Base-by-base conservation (phyloP, 495 filamentous ascomycete species). In the Penicillium fimorum region DNA sequence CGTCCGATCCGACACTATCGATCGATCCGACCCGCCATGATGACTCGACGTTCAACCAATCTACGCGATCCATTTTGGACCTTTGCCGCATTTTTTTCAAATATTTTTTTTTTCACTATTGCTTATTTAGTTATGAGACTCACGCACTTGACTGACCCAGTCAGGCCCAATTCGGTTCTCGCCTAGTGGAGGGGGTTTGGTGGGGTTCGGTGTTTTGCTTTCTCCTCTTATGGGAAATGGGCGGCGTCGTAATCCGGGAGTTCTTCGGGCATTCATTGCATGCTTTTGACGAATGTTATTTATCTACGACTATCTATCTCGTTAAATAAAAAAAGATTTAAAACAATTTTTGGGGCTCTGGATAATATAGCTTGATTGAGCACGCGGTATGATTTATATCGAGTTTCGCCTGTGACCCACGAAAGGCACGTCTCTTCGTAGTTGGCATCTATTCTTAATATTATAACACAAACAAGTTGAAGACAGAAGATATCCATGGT, bases 91-190 rank as follows among this genome's bases (percentile, higher is more conserved):
- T 29, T 63, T 7, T 29, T 55, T 18, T 38, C 32, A 47, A 38
- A 30, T 30, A 18, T 44, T 56, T 29, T 38, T 35, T 54, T 41
- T 33, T 52, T 58, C 30, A 49, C 50, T 56, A 15, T 58, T 58
- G 25, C 47, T 38, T 62, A 59, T 66, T 57, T 59, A 64, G 58
- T 65, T 48, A 48, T 49, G 33, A 43, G 24, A 58, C 47, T 47
- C 47, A 49, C 55, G 47, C 64, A 44, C 57, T 51, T 56, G 45
- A 67, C 65, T 62, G 53, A 65, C 48, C 51, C 59, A 58, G 58
- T 58, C 55, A 46, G 59, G 42, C 56, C 50, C 56, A 47, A 29
- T 41, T 59, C 38, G 41, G 43, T 48, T 56, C 51, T 57, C 54
- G 38, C 50, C 50, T 54, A 43, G 53, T 42, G 58, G 52, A 48